Conservation (phyloP, 2,329 filamentous ascomycete genomes). For the Plectosphaerella cucumerina region DNA sequence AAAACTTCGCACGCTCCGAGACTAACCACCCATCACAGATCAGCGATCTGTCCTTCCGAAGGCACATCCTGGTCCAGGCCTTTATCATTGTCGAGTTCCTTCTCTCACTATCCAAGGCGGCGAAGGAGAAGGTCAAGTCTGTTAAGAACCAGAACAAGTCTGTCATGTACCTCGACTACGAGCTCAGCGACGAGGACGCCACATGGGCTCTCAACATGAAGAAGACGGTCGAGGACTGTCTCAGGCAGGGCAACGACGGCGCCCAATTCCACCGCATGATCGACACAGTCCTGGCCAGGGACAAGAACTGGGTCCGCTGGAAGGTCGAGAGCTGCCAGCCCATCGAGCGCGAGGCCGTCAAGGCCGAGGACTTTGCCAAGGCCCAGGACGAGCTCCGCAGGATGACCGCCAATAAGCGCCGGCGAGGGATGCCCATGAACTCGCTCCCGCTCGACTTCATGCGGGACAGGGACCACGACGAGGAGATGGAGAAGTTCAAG, state of each 20-base stretch:
- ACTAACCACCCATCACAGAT: conserved; percentile 50
- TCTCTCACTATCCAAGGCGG: conserved; percentile 77
- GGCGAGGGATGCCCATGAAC: conserved; percentile 65
- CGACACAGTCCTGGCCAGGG: conserved; percentile 87
- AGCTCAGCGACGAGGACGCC: conserved; percentile 77
- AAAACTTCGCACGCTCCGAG: conserved; percentile 1
- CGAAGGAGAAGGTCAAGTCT: conserved; percentile 73
- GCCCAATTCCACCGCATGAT: conserved; percentile 96
- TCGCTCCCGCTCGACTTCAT: conserved; percentile 77
- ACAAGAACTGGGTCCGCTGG: conserved; percentile 99
- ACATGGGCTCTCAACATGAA: conserved; percentile 84
- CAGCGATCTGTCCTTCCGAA: conserved; percentile 87
- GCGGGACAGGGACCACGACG: conserved; percentile 55
- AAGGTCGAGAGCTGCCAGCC: conserved; percentile 90
- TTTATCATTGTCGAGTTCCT: conserved; percentile 94
- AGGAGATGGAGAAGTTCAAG: conserved; percentile 64
- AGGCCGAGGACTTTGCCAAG: conserved; percentile 62
- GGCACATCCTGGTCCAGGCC: conserved; percentile 91
- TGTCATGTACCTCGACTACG: conserved; percentile 74
- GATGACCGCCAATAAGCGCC: conserved; percentile 65
- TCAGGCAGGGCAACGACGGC: conserved; percentile 76
- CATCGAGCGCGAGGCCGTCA: conserved; percentile 73
- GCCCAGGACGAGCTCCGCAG: conserved; percentile 64
- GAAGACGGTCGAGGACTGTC: conserved; percentile 67
- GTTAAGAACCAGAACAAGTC: conserved; percentile 73